Percentiles rank a stretch among this genome's conserved stretches.
These are phyloP conservation scores for Trifolium pratense DNA, from an alignment of 306 rosid species.

Conservation along the genomic window DNA sequence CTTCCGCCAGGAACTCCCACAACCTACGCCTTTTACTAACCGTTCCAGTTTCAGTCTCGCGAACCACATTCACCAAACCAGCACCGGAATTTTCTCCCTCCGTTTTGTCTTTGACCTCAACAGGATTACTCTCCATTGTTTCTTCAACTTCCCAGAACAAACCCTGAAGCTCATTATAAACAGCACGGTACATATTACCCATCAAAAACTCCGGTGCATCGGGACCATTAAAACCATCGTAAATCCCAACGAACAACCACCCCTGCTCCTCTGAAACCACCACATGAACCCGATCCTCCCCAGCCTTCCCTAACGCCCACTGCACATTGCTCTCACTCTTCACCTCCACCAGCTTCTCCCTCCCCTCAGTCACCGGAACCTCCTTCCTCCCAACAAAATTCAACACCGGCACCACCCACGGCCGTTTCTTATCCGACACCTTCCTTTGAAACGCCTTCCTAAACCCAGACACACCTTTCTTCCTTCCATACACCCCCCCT, in stretches of 20 bases:
- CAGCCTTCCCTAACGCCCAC: constrained; percentile 93
- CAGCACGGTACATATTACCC: constrained; percentile 83
- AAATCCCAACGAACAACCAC: constrained; percentile 90
- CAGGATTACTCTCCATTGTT: constrained; percentile 34
- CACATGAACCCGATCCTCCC: constrained; percentile 93
- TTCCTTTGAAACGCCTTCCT: constrained; percentile 72
- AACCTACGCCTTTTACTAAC: constrained; percentile 72
- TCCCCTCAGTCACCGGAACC: constrained; percentile 50
- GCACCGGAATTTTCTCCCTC: constrained; percentile 39
- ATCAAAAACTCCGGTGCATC: constrained; percentile 92
- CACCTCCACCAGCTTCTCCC: constrained; percentile 34
- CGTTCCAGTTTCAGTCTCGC: constrained; percentile 33
- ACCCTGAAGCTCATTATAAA: constrained; percentile 83
- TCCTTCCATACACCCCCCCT: constrained; percentile 61
- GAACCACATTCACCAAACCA: constrained; percentile 51
- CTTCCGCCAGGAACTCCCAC: constrained; percentile 86
- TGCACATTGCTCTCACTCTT: constrained; percentile 66
- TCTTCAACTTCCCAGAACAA: constrained; percentile 78
- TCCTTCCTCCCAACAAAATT: constrained; percentile 78
- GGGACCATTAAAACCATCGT: constrained; percentile 90
- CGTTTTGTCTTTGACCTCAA: constrained; percentile 29
- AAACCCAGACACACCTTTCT: constrained; percentile 67
- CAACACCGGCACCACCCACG: constrained; percentile 92
- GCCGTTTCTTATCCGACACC: constrained; percentile 77
- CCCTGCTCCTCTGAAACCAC: constrained; percentile 93